Evolutionary conservation across 257 asterid genomes (phyloP).

Genomic region (Avicennia marina): DNA sequence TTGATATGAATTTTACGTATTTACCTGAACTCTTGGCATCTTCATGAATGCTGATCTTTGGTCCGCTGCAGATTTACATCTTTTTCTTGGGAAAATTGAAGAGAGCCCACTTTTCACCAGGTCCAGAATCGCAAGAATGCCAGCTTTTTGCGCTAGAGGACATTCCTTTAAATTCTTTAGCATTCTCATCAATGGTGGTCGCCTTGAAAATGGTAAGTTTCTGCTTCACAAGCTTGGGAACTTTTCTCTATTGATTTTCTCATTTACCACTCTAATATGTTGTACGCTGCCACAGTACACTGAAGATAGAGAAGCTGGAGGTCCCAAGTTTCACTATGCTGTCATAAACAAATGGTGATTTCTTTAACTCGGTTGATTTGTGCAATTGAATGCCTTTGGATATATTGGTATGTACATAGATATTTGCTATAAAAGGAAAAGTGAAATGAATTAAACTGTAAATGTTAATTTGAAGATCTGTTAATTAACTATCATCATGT

Average conservation of each 20-base stretch:
- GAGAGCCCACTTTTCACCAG: constrained; percentile 75
- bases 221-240: too few relatives aligned
- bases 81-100: constrained; percentile 88
- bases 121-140: constrained; percentile 90
- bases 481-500: too few relatives aligned
- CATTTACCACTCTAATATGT: neutral
- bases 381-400: too few relatives aligned
- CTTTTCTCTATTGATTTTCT: neutral
- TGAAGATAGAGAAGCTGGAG: constrained; percentile 69
- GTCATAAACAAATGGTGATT: constrained; percentile 81
- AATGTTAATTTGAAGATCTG: too few relatives aligned
- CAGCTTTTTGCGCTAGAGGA: constrained; percentile 63
- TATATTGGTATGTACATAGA: too few relatives aligned
- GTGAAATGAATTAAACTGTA: too few relatives aligned
- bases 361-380: too few relatives aligned
- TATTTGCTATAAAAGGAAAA: too few relatives aligned
- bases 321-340: constrained; percentile 80
- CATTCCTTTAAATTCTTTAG: constrained; percentile 80
- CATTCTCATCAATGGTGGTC: constrained; percentile 92
- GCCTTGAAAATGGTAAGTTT: constrained; percentile 69
- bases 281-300: constrained; percentile 43
- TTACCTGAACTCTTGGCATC: constrained; percentile 9
- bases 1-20: neutral
- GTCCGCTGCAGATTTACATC: constrained; percentile 67
- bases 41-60: constrained; percentile 4